Evolutionary conservation across 495 filamentous ascomycete genomes (phyloP), one percentile per base, ranked within the genome.

Genomic region (Endocarpon pusillum): DNA sequence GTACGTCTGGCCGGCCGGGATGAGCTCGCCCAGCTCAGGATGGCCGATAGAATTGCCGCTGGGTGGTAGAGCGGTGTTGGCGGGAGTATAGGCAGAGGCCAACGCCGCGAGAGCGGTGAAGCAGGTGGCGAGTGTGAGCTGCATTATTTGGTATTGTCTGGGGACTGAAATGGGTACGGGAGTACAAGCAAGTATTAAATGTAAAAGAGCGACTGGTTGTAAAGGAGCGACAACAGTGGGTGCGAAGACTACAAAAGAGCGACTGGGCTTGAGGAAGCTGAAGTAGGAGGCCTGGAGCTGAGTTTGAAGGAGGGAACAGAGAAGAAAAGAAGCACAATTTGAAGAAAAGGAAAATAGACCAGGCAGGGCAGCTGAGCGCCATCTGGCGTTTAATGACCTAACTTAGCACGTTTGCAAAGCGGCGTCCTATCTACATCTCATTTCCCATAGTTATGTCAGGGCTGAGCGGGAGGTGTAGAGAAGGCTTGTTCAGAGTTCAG

Each of bases 41-140:
- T 41, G 43, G 25, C 24, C 17, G 50, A 77, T 69, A 23, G 75
- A 53, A 44, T 81, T 80, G 39, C 73, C 75, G 4, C 21, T 16
- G 30, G 68, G 69, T 21, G 32, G 11, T 40, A 63, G 47, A 24
- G 43, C 47, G 46, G 70, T 65, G 42, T 66, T 51, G 33, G 62
- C 62, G 20, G 47, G 36, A 24, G 61, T 69, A 54, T 60, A 59
- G 48, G 73, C 73, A 27, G 61, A 45, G 27, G 61, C 66, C 25
- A 70, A 20, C 46, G 61, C 57, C 33, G 58, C 56, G 33, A 76
- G 48, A 46, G 58, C 55, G 16, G 66, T 56, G 40, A 62, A 34
- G 43, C 67, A 32, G 32, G 61, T 45, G 32, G 58, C 40, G 30
- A 49, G 40, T 40, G 64, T 55, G 53, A 69, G 61, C 48, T 57